Evolutionary conservation across 2,329 filamentous ascomycete genomes (phyloP), one percentile per base, ranked within the genome.

Genomic region (Sclerotinia trifoliorum): DNA sequence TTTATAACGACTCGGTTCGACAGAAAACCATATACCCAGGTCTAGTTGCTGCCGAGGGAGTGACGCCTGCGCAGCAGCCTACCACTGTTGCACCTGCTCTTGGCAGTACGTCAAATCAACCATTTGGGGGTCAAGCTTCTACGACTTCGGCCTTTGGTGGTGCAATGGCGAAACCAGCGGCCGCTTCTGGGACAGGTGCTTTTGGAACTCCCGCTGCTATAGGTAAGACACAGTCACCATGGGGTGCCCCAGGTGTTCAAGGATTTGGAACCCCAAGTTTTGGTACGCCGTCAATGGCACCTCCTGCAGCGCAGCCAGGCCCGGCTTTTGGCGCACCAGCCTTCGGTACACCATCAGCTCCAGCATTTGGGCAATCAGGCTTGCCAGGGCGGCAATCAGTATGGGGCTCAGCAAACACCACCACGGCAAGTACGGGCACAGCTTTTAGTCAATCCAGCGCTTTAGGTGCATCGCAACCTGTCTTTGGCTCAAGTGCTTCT

Each of bases 1-100:
- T 98, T 26, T 97, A 97, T 80, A 87, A 90, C 48, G 93, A 96
- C 54, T 93, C 94, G 2, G 88, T 99, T 70, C 87, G 89, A 69
- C 83, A 89, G 73, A 89, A 89, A 4, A 87, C 86, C 8, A 86
- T 87, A 0, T 98, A 93, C 78, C 85, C 90, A 52, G 91, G 90
- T 5, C 82, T 97, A 71, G 81, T 84, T 52, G 81, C 80, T 56
- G 81, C 81, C 44, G 73, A 70, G 49, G 72, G 65, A 44, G 66
- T 70, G 26, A 57, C 72, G 24, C 68, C 72, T 56, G 75, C 67
- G 72, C 71, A 73, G 35, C 75, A 74, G 49, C 48, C 71, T 55
- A 48, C 73, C 69, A 64, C 74, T 63, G 19, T 35, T 19, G 35
- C 55, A 61, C 48, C 67, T 74, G 69, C 72, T 71, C 77, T 81